phyloP scores from a whole-genome alignment of 441 rosid genomes.

The Erysimum pusillum region DNA sequence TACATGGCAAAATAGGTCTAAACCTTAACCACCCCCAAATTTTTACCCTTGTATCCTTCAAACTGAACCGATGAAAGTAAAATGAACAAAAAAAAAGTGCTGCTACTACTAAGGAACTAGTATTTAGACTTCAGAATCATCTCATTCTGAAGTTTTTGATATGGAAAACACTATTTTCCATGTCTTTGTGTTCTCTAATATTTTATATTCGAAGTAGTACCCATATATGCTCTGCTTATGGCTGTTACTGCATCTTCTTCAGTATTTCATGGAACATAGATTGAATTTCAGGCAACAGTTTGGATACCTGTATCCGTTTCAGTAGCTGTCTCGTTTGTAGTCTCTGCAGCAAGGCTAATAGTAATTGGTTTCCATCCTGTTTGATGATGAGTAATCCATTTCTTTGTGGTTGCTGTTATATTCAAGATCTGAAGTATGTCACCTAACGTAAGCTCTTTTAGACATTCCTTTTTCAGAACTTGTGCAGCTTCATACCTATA shows the following conservation, averaged over 20 bases:
- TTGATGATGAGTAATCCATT: constrained; percentile 65
- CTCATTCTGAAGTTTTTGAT: constrained; percentile 36
- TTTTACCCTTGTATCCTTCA: background rate
- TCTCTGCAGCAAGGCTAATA: constrained; percentile 50
- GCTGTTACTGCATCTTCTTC: constrained; percentile 36
- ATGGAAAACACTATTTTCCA: constrained; percentile 44
- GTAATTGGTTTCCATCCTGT: constrained; percentile 74
- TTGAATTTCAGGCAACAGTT: constrained; percentile 38
- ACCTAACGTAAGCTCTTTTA: constrained; percentile 64
- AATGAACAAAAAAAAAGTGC: constrained; percentile 2
- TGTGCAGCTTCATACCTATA: constrained; percentile 75
- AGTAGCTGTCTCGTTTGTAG: constrained; percentile 42
- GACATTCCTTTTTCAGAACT: constrained; percentile 56
- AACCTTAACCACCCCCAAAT: constrained; percentile 25
- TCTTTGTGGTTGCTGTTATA: constrained; percentile 57
- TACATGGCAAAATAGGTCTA: constrained; percentile 16
- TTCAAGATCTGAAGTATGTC: constrained; percentile 66
- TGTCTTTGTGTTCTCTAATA: constrained; percentile 32
- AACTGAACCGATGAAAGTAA: constrained; percentile 15
- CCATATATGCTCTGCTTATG: constrained; percentile 21
- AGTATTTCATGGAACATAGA: constrained; percentile 15
- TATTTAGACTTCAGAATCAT: constrained; percentile 28
- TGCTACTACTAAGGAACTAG: constrained; percentile 5
- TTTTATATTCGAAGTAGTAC: constrained; percentile 25
- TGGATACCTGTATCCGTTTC: constrained; percentile 43